A percentile compares a stretch with the other conserved stretches of the same genome.
Evolutionary conservation across 805 yeast genomes (phyloP).

Genomic region (Candida golubevii): DNA sequence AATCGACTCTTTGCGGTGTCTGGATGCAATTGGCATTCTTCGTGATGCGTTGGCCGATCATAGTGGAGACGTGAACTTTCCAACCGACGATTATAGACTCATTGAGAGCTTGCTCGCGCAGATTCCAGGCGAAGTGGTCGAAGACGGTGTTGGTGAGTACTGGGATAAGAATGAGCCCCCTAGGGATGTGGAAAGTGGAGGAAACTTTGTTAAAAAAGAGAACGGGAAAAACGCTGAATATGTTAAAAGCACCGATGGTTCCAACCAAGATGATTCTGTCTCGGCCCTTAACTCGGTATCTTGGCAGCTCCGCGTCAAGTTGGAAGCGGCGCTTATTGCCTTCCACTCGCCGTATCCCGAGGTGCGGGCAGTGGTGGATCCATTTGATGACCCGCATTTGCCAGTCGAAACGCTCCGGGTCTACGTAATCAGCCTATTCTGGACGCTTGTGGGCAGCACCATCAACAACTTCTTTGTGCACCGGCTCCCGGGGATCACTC

Average conservation of each 20-base stretch:
- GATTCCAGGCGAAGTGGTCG: slow-evolving; percentile 12
- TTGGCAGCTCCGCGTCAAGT: slow-evolving; percentile 32
- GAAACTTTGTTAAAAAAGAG: not conserved
- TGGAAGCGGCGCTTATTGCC: slow-evolving; percentile 41
- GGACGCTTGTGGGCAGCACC: slow-evolving; percentile 51
- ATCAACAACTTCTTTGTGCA: slow-evolving; percentile 55
- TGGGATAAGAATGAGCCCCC: not conserved
- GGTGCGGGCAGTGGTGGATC: slow-evolving; percentile 61
- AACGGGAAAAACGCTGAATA: not conserved
- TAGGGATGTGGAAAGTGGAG: not conserved
- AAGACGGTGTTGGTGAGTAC: not conserved
- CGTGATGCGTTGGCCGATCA: slow-evolving; percentile 32
- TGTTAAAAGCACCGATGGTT: not conserved
- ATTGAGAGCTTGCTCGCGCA: slow-evolving; percentile 21
- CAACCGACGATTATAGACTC: slow-evolving; percentile 24
- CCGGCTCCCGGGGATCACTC: slow-evolving; percentile 48
- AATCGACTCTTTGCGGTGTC: slow-evolving; percentile 20
- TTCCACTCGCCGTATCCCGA: slow-evolving; percentile 60
- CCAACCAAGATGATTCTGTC: not conserved
- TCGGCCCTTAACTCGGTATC: not conserved
- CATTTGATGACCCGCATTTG: slow-evolving; percentile 46
- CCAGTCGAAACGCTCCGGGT: slow-evolving; percentile 53
- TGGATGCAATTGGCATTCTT: slow-evolving; percentile 28
- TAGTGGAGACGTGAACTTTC: slow-evolving; percentile 32
- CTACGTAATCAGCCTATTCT: slow-evolving; percentile 48